Evolutionary conservation across 2,329 filamentous ascomycete species (phyloP).

Genomic region (Aureobasidium subglaciale): DNA sequence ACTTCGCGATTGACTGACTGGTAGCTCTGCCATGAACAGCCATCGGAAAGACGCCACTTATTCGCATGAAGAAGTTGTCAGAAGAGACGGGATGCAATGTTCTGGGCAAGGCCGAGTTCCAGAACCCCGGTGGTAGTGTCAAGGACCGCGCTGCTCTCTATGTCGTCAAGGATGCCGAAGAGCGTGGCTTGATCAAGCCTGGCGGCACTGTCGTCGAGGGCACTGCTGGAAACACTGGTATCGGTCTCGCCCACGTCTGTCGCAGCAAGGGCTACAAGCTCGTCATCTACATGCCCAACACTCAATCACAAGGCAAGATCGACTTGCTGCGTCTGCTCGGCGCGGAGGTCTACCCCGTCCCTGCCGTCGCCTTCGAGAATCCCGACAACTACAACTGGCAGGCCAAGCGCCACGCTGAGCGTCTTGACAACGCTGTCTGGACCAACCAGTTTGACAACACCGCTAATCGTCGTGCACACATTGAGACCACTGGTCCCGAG

Average conservation of each 20-base stretch:
- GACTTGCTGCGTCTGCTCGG: conserved; percentile 85
- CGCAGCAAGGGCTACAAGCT: conserved; percentile 85
- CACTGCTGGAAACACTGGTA: conserved; percentile 95
- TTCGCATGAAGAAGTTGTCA: conserved; percentile 81
- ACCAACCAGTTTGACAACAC: conserved; percentile 98
- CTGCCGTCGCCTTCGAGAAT: conserved; percentile 91
- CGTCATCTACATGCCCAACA: conserved; percentile 99
- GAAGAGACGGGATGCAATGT: conserved; percentile 88
- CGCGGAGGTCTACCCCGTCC: conserved; percentile 92
- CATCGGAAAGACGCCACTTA: conserved; percentile 94
- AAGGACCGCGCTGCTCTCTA: conserved; percentile 95
- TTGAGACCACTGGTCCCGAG: conserved; percentile 94
- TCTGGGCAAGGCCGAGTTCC: conserved; percentile 95
- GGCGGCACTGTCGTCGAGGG: conserved; percentile 96
- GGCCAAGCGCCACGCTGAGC: conserved; percentile 80
- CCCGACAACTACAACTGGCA: conserved; percentile 98
- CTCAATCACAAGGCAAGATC: conserved; percentile 95
- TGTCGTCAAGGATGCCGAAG: conserved; percentile 89
- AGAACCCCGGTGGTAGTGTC: conserved; percentile 92
- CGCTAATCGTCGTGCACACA: conserved; percentile 86
- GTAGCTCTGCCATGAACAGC: conserved; percentile 47
- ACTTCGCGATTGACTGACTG: conserved; percentile 16
- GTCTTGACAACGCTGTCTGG: conserved; percentile 84
- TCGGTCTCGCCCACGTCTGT: conserved; percentile 94
- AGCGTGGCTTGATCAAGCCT: conserved; percentile 69